These are phyloP conservation scores for Sporothrix protearum DNA, from an alignment of 2,329 filamentous ascomycete genomes.

Conservation along the genomic window DNA sequence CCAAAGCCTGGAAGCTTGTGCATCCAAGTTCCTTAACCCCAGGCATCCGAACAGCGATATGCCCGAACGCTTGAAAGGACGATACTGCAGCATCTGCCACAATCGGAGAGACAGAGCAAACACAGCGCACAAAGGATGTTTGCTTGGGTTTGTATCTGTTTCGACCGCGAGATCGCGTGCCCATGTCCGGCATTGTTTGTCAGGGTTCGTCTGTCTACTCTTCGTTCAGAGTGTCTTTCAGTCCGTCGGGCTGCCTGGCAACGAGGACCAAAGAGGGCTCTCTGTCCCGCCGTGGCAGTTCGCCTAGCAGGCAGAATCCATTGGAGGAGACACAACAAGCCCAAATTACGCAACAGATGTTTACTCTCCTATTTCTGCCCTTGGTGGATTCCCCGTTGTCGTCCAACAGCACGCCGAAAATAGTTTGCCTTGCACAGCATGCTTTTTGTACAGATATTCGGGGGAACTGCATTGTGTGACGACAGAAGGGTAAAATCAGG, in stretches of 20 bases:
- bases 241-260: neutral
- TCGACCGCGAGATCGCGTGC: neutral
- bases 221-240: neutral
- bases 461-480: neutral
- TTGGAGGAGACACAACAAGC: neutral
- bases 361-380: neutral
- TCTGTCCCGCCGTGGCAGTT: neutral
- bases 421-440: constrained; percentile 10
- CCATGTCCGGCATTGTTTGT: neutral
- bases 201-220: neutral
- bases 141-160: neutral
- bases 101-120: neutral
- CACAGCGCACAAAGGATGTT: neutral
- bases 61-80: no score
- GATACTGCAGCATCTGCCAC: neutral
- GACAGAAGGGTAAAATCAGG: neutral
- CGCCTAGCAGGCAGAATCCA: neutral
- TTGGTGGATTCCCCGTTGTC: neutral
- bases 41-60: neutral
- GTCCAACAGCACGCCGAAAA: constrained; percentile 4
- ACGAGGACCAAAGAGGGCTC: neutral
- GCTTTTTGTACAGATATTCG: neutral
- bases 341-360: neutral
- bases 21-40: neutral
- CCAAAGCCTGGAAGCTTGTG: neutral